phyloP scores from a whole-genome alignment of 2,329 filamentous ascomycete genomes.

The Cordyceps pruinosa region DNA sequence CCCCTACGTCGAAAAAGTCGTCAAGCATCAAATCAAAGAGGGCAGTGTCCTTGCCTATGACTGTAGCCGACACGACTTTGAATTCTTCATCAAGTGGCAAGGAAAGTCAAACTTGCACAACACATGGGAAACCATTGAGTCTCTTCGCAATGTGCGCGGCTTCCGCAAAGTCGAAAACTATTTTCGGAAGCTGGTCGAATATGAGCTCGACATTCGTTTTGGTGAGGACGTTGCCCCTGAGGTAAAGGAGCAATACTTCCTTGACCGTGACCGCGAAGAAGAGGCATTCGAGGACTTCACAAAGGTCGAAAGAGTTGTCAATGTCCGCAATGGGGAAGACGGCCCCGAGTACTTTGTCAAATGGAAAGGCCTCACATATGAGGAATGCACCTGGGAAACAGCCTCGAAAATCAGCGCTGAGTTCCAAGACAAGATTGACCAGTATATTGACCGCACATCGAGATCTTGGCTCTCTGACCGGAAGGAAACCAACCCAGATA shows the following conservation, averaged over 20 bases:
- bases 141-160: slow-evolving; percentile 70
- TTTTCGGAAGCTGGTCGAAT: slow-evolving; percentile 72
- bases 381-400: slow-evolving; percentile 89
- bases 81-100: slow-evolving; percentile 95
- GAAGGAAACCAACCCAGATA: slow-evolving; percentile 66
- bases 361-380: slow-evolving; percentile 92
- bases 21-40: slow-evolving; percentile 76
- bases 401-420: slow-evolving; percentile 67
- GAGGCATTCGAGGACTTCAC: slow-evolving; percentile 87
- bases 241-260: slow-evolving; percentile 85
- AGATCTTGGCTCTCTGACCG: slow-evolving; percentile 76
- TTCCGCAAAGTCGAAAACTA: slow-evolving; percentile 92
- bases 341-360: slow-evolving; percentile 89
- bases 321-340: slow-evolving; percentile 69
- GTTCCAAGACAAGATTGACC: slow-evolving; percentile 85
- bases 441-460: slow-evolving; percentile 76
- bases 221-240: slow-evolving; percentile 74
- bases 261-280: slow-evolving; percentile 87
- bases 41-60: slow-evolving; percentile 54
- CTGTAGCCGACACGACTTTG: slow-evolving; percentile 65
- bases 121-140: slow-evolving; percentile 81
- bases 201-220: slow-evolving; percentile 70
- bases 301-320: slow-evolving; percentile 88
- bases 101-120: slow-evolving; percentile 91
- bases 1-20: slow-evolving; percentile 83